These are phyloP conservation scores for Phytophthora sojae DNA, from an alignment of 352 stramenopile species.

Conservation along the genomic window DNA sequence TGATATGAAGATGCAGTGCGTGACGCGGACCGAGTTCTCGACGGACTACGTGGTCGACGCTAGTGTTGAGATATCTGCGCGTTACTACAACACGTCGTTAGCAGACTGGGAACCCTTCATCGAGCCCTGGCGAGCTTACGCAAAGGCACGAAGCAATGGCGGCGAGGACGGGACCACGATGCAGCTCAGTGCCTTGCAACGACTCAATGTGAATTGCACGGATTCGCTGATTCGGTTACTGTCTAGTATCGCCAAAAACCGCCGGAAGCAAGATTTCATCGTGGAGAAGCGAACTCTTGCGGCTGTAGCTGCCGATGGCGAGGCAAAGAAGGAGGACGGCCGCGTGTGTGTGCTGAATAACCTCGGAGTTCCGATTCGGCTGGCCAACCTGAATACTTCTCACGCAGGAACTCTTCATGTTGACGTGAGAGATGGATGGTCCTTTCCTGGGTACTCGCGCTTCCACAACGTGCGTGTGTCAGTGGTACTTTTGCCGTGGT, in stretches of 20 bases:
- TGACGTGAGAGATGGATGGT: constrained; percentile 88
- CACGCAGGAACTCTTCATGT: constrained; percentile 81
- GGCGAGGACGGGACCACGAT: constrained; percentile 66
- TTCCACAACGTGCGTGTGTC: constrained; percentile 89
- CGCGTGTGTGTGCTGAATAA: constrained; percentile 91
- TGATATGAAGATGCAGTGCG: constrained; percentile 81
- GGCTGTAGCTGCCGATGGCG: constrained; percentile 76
- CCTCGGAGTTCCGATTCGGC: constrained; percentile 85
- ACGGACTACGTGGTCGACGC: constrained; percentile 74
- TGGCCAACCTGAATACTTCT: constrained; percentile 90
- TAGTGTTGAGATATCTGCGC: constrained; percentile 80
- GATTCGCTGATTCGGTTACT: constrained; percentile 83
- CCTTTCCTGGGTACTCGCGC: constrained; percentile 77
- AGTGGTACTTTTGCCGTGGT: constrained; percentile 88
- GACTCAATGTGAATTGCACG: constrained; percentile 89
- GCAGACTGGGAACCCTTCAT: constrained; percentile 91
- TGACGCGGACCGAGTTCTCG: constrained; percentile 77
- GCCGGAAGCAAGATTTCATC: constrained; percentile 75
- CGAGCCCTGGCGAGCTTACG: constrained; percentile 85
- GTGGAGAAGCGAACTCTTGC: constrained; percentile 80
- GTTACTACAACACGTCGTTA: constrained; percentile 90
- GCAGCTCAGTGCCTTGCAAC: constrained; percentile 84
- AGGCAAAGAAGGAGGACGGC: constrained; percentile 86
- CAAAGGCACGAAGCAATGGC: constrained; percentile 65
- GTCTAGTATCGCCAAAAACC: constrained; percentile 82